A percentile compares a stretch with the other conserved stretches of the same genome.
These are phyloP conservation scores for Syzygium oleosum DNA, from an alignment of 345 rosid species.

Conservation along the genomic window DNA sequence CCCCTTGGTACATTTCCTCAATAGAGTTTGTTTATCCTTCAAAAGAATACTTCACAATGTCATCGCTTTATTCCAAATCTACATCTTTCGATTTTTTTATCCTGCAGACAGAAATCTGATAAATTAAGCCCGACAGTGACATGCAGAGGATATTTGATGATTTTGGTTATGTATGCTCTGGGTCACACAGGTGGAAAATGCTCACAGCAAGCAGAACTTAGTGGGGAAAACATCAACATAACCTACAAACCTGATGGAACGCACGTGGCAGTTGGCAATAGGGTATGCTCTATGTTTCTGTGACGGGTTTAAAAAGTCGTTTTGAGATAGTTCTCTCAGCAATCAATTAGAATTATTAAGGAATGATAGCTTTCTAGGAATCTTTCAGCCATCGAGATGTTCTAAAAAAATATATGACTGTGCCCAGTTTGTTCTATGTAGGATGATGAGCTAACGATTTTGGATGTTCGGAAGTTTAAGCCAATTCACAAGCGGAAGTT, in stretches of 20 bases:
- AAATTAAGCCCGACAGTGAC: not conserved
- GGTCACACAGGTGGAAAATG: constrained; percentile 78
- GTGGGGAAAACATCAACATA: constrained; percentile 96
- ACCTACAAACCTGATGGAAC: constrained; percentile 94
- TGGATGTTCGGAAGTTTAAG: constrained; percentile 97
- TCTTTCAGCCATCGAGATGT: not conserved
- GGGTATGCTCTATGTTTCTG: constrained; percentile 44
- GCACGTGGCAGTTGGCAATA: constrained; percentile 89
- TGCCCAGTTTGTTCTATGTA: constrained; percentile 9
- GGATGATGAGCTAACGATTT: constrained; percentile 94
- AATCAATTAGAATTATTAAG: not conserved
- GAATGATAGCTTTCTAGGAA: not conserved
- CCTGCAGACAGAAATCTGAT: not conserved
- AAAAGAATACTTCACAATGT: not conserved
- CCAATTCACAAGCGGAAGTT: constrained; percentile 83
- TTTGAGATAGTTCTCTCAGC: not conserved
- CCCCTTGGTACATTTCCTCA: not conserved
- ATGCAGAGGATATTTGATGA: not conserved
- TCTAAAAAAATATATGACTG: not conserved
- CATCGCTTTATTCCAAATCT: not conserved
- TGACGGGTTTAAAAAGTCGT: not conserved
- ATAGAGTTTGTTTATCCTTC: not conserved
- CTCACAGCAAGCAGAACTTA: constrained; percentile 89
- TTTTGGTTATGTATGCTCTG: not conserved
- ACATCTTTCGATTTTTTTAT: not conserved